Evolutionary conservation across 805 yeast genomes (phyloP).

Genomic region (Ogataea ganodermae): DNA sequence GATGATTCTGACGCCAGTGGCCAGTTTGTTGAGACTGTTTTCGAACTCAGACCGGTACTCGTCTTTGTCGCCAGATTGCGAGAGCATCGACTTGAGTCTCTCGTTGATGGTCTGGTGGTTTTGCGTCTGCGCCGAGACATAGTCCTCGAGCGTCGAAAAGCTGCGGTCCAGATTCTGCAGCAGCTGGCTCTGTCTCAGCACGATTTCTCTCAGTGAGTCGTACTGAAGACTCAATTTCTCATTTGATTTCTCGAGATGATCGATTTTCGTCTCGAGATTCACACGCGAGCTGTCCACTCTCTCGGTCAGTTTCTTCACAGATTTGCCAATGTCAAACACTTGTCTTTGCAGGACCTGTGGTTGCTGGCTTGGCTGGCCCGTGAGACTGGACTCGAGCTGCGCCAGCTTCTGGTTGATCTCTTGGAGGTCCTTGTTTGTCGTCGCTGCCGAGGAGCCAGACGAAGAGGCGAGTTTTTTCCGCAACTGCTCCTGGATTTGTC

Average conservation of each 20-base stretch:
- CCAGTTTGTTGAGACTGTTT: constrained; percentile 19
- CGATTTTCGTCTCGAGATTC: constrained; percentile 8
- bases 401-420: constrained; percentile 12
- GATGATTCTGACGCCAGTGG: constrained; percentile 24
- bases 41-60: constrained; percentile 20
- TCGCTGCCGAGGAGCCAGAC: neutral
- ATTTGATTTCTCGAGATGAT: constrained; percentile 12
- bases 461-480: constrained; percentile 15
- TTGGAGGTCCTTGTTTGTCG: neutral
- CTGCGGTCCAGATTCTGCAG: constrained; percentile 19
- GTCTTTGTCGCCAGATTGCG: constrained; percentile 7
- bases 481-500: constrained; percentile 21
- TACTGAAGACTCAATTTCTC: constrained; percentile 16
- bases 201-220: constrained; percentile 14
- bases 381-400: constrained; percentile 8
- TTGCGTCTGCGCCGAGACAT: constrained; percentile 25
- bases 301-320: constrained; percentile 18
- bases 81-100: constrained; percentile 19
- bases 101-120: constrained; percentile 19
- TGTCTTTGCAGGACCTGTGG: constrained; percentile 22
- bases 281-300: constrained; percentile 9
- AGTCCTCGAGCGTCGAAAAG: constrained; percentile 15
- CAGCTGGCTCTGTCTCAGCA: constrained; percentile 20
- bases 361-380: constrained; percentile 10
- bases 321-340: constrained; percentile 23